Base-by-base conservation (phyloP, 192 early-diverging fungal species). In the Coemansia sp. region DNA sequence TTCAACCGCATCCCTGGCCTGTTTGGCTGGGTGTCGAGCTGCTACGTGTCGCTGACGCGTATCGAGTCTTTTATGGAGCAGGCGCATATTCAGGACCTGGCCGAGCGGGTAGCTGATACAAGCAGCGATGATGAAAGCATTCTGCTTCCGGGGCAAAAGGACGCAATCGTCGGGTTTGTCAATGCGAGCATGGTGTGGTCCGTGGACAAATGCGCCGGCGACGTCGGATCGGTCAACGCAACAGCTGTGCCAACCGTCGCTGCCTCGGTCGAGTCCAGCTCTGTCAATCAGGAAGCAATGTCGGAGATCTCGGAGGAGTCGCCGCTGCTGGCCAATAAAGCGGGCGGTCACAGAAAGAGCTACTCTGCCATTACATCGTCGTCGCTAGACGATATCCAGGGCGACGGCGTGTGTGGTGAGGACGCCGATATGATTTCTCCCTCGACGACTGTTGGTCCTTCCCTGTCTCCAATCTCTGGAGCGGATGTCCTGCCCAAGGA, bases 11-110 rank as follows among this genome's bases (percentile, higher is more conserved):
- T 85, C 18, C 82, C 85, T 0, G 72, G 81, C 27, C 59, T 81
- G 17, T 78, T 88, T 46, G 66, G 77, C 39, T 80, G 65, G 53
- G 58, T 84, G 25, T 60, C 85, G 29, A 77, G 79, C 47, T 79
- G 79, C 37, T 77, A 73, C 25, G 87, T 89, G 38, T 86, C 87
- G 43, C 49, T 88, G 18, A 63, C 53, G 11, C 85, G 89, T 32
- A 80, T 98, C 33, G 81, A 85, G 43, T 65, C 72, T 22, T 98
- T 90, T 53, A 72, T 98, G 55, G 66, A 58, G 3, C 86, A 94
- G 55, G 64, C 80, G 9, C 86, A 93, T 43, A 53, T 91, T 27
- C 76, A 81, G 60, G 68, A 58, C 33, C 70, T 82, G 8, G 56
- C 58, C 27, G 46, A 78, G 33, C 77, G 64, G 38, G 53, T 60